Base-by-base conservation (phyloP, 495 filamentous ascomycete genomes). In the Pseudevernia furfuracea region DNA sequence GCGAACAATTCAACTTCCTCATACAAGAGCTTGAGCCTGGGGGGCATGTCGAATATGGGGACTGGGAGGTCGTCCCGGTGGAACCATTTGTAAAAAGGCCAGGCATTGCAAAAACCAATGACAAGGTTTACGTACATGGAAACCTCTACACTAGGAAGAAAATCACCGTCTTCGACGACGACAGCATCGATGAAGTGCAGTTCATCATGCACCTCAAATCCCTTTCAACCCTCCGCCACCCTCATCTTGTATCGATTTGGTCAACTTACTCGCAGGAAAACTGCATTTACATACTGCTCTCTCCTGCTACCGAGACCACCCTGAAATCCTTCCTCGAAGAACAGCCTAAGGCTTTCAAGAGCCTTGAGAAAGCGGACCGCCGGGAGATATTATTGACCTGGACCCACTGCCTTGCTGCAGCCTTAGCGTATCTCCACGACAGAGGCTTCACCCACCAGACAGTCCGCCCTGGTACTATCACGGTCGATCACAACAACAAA, bases 381-480 rank as follows among this genome's bases (percentile, higher is more conserved):
- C 83, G 88, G 37, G 75, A 80, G 38, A 78, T 87, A 4, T 73
- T 96, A 21, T 79, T 96, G 69, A 86, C 88, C 67, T 96, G 93
- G 92, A 84, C 93, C 48, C 90, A 92, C 73, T 96, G 93, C 71
- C 81, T 97, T 3, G 80, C 84, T 1, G 88, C 91, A 66, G 89
- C 87, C 14, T 71, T 96, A 30, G 85, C 87, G 53, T 90, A 84
- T 72, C 79, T 96, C 3, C 91, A 96, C 74, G 81, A 81, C 37
- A 82, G 82, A 63, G 88, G 87, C 19, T 81, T 89, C 48, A 78
- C 82, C 2, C 93, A 97, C 66, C 81, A 88, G n/a, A 85, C 85
- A 46, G 90, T 97, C 69, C 85, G 86, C 57, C 93, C 93, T 14
- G 91, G 90, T 4, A 92, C 89, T 39, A 82, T 96, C 46, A 79